Base-by-base conservation (phyloP, 805 yeast genomes). In the Geotrichum ghanense region DNA sequence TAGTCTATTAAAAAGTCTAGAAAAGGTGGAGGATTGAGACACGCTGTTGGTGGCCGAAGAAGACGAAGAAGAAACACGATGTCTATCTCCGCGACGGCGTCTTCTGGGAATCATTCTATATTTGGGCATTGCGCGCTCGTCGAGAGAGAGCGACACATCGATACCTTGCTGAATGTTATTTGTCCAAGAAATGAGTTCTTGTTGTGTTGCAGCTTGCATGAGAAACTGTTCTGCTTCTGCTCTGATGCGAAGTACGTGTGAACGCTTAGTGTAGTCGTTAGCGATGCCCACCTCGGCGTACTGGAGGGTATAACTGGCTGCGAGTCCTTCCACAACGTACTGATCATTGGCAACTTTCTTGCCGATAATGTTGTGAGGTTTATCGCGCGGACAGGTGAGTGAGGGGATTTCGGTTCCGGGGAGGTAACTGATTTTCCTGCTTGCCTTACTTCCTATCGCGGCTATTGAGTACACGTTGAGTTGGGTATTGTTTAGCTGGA, bases 401-500 rank as follows among this genome's bases (percentile, higher is more conserved):
- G 37, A 19, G 12, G 5, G 12, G 5, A 12, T 4, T 7, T 31
- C 19, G 16, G 37, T 19, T 6, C 19, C 14, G 5, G 37, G 37
- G 7, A 31, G 37, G 14, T 19, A n/a, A n/a, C n/a, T n/a, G n/a
- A 31, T 12, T 31, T 31, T 31, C 19, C 19, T 9, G 37, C 16
- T 9, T 19, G 42, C 14, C 17, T 39, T 9, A 10, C 41, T 22
- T 12, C 9, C 24, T 7, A 5, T n/a, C 19, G 42, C 24, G 42
- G 14, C 21, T 20, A 39, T 39, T 16, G 63, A 56, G 60, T 83
- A 84, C 46, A 89, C 67, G 61, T 83, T 83, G 27, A 89, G 66
- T 64, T 86, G 95, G 1, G 97, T 89, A 17, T 90, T 84, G 68
- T 89, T 87, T 44, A 89, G 67, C 57, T 83, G 94, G 62, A 86